Evolutionary conservation across 2,329 filamentous ascomycete species (phyloP).

Genomic region (Cyphellophora attinorum): DNA sequence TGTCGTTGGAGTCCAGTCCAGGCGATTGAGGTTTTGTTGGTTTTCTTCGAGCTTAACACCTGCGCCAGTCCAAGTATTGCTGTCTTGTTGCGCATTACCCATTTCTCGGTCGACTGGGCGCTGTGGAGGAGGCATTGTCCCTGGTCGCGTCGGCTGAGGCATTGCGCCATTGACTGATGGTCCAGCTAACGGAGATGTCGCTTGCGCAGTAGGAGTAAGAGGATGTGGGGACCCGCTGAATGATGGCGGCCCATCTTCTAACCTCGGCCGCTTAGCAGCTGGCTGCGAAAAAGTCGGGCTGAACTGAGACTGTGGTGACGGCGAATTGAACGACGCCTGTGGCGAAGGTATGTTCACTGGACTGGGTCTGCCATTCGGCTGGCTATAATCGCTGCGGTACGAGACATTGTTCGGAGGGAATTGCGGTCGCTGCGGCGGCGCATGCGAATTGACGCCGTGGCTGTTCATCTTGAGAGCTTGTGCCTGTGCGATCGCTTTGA

Average conservation of each 20-base stretch:
- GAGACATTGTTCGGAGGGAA: conserved; percentile 13
- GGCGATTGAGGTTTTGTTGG: background rate
- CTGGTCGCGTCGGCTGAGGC: conserved; percentile 28
- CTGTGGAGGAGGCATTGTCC: conserved; percentile 55
- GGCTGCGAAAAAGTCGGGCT: conserved; percentile 32
- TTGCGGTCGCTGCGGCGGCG: conserved; percentile 13
- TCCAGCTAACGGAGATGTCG: conserved; percentile 19
- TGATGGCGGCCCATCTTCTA: conserved; percentile 56
- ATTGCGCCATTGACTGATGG: conserved; percentile 47
- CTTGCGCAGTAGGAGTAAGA: conserved; percentile 22
- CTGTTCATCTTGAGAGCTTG: conserved; percentile 3
- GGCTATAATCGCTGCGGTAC: conserved; percentile 12
- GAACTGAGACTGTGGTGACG: conserved; percentile 52
- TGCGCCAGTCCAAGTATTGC: conserved; percentile 2
- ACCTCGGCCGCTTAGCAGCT: conserved; percentile 62
- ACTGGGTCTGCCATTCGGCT: conserved; percentile 13
- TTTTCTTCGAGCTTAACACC: background rate
- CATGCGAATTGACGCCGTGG: conserved; percentile 16
- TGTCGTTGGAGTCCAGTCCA: background rate
- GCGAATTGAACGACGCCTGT: conserved; percentile 43
- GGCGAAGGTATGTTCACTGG: conserved; percentile 17
- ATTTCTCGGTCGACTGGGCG: conserved; percentile 36
- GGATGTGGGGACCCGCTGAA: conserved; percentile 36
- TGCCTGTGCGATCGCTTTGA: background rate
- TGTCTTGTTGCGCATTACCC: conserved; percentile 4